Evolutionary conservation across 225 moss, liverwort and hornwort genomes (phyloP).

Genomic region (Bryum argenteum): DNA sequence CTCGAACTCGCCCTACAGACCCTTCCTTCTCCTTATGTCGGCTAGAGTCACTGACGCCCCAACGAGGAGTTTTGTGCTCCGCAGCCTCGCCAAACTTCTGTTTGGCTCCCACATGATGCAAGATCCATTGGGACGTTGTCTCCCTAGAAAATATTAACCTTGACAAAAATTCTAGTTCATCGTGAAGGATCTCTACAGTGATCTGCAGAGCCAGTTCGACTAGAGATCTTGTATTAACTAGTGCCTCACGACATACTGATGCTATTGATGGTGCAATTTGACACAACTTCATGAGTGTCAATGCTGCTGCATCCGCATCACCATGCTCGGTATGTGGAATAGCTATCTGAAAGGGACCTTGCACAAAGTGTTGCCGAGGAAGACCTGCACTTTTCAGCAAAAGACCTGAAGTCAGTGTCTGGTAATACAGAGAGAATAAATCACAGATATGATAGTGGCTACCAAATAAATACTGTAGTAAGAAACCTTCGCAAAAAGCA

Average conservation of each 20-base stretch:
- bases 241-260: slow-evolving; percentile 78
- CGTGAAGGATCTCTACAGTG: slow-evolving; percentile 80
- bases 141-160: slow-evolving; percentile 78
- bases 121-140: slow-evolving; percentile 80
- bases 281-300: slow-evolving; percentile 65
- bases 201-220: slow-evolving; percentile 84
- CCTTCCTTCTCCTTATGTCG: slow-evolving; percentile 63
- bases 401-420: slow-evolving; percentile 20
- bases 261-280: slow-evolving; percentile 78
- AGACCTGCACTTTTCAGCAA: slow-evolving; percentile 45
- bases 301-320: slow-evolving; percentile 52
- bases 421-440: slow-evolving; percentile 12
- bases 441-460: slow-evolving; percentile 7
- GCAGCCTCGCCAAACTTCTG: slow-evolving; percentile 67
- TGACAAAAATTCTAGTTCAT: slow-evolving; percentile 89
- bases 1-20: slow-evolving; percentile 59
- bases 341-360: slow-evolving; percentile 42
- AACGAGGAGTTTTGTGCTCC: slow-evolving; percentile 45
- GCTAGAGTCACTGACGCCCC: slow-evolving; percentile 40
- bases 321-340: slow-evolving; percentile 42
- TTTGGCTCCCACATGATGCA: slow-evolving; percentile 70
- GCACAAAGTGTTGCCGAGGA: slow-evolving; percentile 60
- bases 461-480: not conserved
- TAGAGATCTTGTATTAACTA: slow-evolving; percentile 68
- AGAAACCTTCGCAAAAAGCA: slow-evolving; percentile 23